Conservation (phyloP, 1,284 basidiomycete species). For the Marasmius oreades region DNA sequence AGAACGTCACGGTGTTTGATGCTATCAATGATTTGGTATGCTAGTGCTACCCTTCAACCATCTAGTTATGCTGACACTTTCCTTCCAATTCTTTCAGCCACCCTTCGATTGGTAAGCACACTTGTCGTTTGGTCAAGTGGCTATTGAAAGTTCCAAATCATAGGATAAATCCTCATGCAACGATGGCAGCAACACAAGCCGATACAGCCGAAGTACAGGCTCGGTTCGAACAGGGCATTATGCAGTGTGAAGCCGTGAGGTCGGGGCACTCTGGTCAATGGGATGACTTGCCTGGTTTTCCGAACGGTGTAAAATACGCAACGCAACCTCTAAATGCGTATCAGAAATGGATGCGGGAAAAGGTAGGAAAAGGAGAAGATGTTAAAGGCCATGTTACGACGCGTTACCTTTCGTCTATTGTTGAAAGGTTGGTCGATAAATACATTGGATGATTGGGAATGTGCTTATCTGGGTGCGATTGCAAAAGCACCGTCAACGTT, state of each 20-base stretch:
- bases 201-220: conserved; percentile 29
- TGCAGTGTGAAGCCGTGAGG: conserved; percentile 29
- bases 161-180: conserved; percentile 51
- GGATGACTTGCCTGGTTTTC: conserved; percentile 40
- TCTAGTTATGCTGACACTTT: neutral
- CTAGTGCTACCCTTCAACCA: conserved; percentile 11
- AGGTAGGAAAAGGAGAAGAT: conserved; percentile 22
- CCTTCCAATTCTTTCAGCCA: conserved; percentile 34
- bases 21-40: conserved; percentile 66
- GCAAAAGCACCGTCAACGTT: conserved; percentile 43
- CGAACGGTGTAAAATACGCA: conserved; percentile 38
- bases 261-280: conserved; percentile 18
- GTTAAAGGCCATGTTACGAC: conserved; percentile 50
- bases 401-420: conserved; percentile 31
- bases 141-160: neutral
- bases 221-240: conserved; percentile 38
- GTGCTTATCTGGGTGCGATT: neutral
- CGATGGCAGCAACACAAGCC: conserved; percentile 26
- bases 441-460: neutral
- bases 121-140: neutral
- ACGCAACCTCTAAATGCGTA: conserved; percentile 50
- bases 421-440: conserved; percentile 47
- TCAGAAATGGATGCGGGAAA: conserved; percentile 49
- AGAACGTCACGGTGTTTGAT: conserved; percentile 52
- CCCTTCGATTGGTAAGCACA: conserved; percentile 55